Evolutionary conservation across 129 eudicot genomes (phyloP).

Genomic region (Heracleum sosnowskyi): DNA sequence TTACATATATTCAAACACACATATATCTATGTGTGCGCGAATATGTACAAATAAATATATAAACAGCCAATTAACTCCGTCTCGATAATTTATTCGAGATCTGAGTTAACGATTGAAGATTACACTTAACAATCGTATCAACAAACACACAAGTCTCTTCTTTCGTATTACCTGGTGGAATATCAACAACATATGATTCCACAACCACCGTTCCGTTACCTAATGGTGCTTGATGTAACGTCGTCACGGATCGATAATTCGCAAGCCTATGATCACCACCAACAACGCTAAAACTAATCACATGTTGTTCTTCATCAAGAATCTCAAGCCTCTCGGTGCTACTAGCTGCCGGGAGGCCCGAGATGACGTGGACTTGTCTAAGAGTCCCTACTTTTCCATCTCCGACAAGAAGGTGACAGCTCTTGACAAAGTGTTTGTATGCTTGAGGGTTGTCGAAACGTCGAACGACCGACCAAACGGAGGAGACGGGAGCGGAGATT

Average conservation of each 20-base stretch:
- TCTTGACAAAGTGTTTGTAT: slow-evolving; percentile 79
- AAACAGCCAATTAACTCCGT: slow-evolving; percentile 9
- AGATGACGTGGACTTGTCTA: slow-evolving; percentile 66
- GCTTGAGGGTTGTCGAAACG: slow-evolving; percentile 93
- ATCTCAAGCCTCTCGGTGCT: slow-evolving; percentile 73
- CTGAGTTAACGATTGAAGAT: slow-evolving; percentile 68
- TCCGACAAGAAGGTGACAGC: slow-evolving; percentile 63
- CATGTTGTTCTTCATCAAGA: slow-evolving; percentile 71
- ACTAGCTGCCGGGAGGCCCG: slow-evolving; percentile 77
- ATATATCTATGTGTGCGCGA: neutral
- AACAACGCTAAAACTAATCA: slow-evolving; percentile 75
- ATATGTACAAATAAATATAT: neutral
- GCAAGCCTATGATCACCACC: slow-evolving; percentile 84
- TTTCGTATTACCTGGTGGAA: slow-evolving; percentile 67
- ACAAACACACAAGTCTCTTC: slow-evolving; percentile 80
- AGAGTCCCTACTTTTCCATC: slow-evolving; percentile 70
- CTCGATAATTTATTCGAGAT: slow-evolving; percentile 45
- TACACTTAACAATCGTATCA: slow-evolving; percentile 74
- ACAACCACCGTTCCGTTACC: slow-evolving; percentile 61
- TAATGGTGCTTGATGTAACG: slow-evolving; percentile 42
- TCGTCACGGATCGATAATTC: slow-evolving; percentile 71
- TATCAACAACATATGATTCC: slow-evolving; percentile 77
- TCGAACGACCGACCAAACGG: slow-evolving; percentile 80
- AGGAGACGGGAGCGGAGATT: slow-evolving; percentile 57
- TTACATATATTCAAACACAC: neutral